A percentile compares a stretch with the other conserved stretches of the same genome.
Evolutionary conservation across 202 grass and related monocot species (phyloP).

Genomic region (Bolboschoenoplectus hybrid): DNA sequence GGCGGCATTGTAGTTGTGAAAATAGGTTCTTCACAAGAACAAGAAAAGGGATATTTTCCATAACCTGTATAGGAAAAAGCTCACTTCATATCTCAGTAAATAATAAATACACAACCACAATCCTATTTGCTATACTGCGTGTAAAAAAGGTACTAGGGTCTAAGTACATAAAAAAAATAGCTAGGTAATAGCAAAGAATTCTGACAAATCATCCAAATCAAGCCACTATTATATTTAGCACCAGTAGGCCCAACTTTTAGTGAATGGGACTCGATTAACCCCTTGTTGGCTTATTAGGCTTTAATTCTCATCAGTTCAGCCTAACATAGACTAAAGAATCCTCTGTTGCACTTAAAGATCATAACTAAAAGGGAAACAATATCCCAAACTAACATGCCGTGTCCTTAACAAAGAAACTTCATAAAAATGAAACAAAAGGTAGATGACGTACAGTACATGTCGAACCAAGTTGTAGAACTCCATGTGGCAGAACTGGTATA

Average conservation of each 20-base stretch:
- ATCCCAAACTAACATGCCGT: not conserved
- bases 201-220: constrained; percentile 17
- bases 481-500: constrained; percentile 83
- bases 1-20: constrained; percentile 61
- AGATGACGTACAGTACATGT: constrained; percentile 61
- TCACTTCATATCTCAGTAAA: constrained; percentile 25
- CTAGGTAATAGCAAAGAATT: not conserved
- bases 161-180: not conserved
- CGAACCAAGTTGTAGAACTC: constrained; percentile 88
- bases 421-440: not conserved
- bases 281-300: not conserved
- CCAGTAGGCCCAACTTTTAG: not conserved
- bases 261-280: not conserved
- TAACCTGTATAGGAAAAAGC: constrained; percentile 52
- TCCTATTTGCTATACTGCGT: constrained; percentile 27
- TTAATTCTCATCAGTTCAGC: constrained; percentile 4
- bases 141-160: not conserved
- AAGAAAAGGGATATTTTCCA: constrained; percentile 75
- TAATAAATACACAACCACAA: constrained; percentile 38
- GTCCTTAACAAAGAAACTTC: not conserved
- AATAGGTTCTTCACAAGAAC: constrained; percentile 71
- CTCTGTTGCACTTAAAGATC: not conserved
- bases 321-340: not conserved
- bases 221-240: not conserved
- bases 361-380: not conserved